Base-by-base conservation (phyloP, 2,329 filamentous ascomycete genomes). In the Bipolaris cookei region DNA sequence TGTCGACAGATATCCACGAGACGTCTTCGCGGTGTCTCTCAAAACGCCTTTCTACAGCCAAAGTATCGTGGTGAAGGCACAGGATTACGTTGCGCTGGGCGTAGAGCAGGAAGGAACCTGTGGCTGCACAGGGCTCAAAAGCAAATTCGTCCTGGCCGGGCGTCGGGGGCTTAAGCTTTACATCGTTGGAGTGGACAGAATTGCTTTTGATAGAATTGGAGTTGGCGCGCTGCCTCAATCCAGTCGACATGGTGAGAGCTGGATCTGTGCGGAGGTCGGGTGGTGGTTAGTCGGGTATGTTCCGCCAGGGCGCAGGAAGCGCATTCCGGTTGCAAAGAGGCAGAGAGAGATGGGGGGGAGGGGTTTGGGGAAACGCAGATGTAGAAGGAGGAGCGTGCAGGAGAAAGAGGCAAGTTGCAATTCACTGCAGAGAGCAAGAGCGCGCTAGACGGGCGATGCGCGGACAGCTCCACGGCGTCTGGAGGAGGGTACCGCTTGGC, bases 121-220 rank as follows among this genome's bases (percentile, higher is more conserved):
- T 98, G 28, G 95, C 92, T 16, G 92, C 92, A 76, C 91, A 96
- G 56, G 95, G 90, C 67, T 95, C 90, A 67, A 97, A 92, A 60
- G 87, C 79, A 59, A 78, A 76, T 49, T 83, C 79, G 61, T 74
- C 70, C 66, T 77, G 79, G 37, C 80, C 77, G 4, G 76, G 76
- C 7, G 77, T 79, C 30, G 79, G 80, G 37, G 79, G 79, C 55
- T 74, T 74, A 28, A 74, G 61, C 38, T 70, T 71, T 52, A 68
- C 67, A 42, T 74, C 68, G 48, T 63, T 72, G 54, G 67, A 74
- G 56, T 73, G 69, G 44, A 72, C 68, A 3, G 73, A 75, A 30
- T 66, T 70, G 72, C 70, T 70, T 63, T 72, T 70, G 53, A 62
- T 58, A 45, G 66, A 51, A 38, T 50, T 54, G 56, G 78, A 81